These are phyloP conservation scores for Zygosaccharomyces rouxii DNA, from an alignment of 805 yeast genomes.

Conservation along the genomic window DNA sequence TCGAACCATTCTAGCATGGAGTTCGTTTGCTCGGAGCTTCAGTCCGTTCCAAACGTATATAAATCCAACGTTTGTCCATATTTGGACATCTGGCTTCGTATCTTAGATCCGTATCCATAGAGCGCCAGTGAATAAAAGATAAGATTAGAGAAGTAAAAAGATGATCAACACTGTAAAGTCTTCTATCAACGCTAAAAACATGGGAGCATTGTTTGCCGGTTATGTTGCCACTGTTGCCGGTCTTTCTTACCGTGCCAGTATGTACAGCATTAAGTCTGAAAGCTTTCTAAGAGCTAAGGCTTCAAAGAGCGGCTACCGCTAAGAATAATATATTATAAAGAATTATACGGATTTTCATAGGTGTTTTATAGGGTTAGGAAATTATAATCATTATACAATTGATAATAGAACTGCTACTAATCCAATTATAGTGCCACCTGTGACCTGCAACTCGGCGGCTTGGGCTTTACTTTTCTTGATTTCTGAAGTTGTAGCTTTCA, in stretches of 20 bases:
- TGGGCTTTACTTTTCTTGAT: slow-evolving; percentile 29
- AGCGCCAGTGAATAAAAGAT: background rate
- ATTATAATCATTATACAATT: slow-evolving; percentile 21
- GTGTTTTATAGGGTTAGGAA: slow-evolving; percentile 54
- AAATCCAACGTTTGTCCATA: background rate
- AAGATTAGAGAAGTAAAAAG: background rate
- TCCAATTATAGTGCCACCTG: slow-evolving; percentile 29
- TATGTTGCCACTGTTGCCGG: slow-evolving; percentile 17
- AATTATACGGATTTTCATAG: background rate
- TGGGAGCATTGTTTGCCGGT: slow-evolving; percentile 16
- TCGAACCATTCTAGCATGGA: background rate
- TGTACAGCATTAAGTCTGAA: slow-evolving; percentile 16
- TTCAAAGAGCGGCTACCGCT: slow-evolving; percentile 12
- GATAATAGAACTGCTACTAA: slow-evolving; percentile 41
- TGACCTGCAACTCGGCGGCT: slow-evolving; percentile 11
- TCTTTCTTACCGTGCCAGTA: slow-evolving; percentile 18
- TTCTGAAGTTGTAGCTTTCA: background rate
- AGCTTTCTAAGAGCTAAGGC: slow-evolving; percentile 13
- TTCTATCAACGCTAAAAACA: slow-evolving; percentile 18
- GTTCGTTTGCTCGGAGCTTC: background rate
- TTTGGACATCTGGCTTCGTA: background rate
- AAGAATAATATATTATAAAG: background rate
- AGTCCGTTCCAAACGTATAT: background rate
- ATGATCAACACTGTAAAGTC: slow-evolving; percentile 21
- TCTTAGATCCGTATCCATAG: background rate